Evolutionary conservation across 2,329 filamentous ascomycete genomes (phyloP).

Genomic region (Helminthosporium solani): DNA sequence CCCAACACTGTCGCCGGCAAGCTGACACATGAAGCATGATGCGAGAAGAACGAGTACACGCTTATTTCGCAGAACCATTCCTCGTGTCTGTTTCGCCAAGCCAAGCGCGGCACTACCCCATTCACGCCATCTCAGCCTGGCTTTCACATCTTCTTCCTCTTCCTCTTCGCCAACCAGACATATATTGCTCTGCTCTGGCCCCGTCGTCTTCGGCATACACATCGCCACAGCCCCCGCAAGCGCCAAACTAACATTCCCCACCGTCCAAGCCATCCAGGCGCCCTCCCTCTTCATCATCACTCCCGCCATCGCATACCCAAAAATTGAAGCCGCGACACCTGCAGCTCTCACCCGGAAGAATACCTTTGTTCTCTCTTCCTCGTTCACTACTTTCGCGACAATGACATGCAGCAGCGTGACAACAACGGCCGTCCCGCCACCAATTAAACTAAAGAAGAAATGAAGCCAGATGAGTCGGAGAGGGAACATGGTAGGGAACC

Average conservation of each 20-base stretch:
- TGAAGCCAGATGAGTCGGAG: slow-evolving; percentile 20
- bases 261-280: slow-evolving; percentile 14
- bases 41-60: slow-evolving; percentile 13
- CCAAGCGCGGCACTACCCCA: neutral
- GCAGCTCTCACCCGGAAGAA: slow-evolving; percentile 19
- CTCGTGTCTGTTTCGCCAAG: neutral
- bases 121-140: neutral
- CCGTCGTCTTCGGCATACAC: slow-evolving; percentile 11
- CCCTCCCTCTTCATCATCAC: slow-evolving; percentile 10
- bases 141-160: neutral
- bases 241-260: slow-evolving; percentile 10
- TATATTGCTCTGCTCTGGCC: too few species aligned
- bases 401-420: slow-evolving; percentile 20
- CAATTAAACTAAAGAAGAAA: slow-evolving; percentile 15
- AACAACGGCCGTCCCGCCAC: slow-evolving; percentile 17
- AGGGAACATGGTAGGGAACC: slow-evolving; percentile 16
- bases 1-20: slow-evolving; percentile 19
- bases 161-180: neutral
- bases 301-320: slow-evolving; percentile 18
- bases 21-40: slow-evolving; percentile 16
- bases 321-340: slow-evolving; percentile 15
- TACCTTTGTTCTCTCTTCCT: slow-evolving; percentile 15
- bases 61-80: slow-evolving; percentile 10
- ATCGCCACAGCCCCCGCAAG: slow-evolving; percentile 7
- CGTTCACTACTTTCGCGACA: slow-evolving; percentile 16